phyloP scores from a whole-genome alignment of 2,329 filamentous ascomycete genomes.

The Ilyonectria robusta region DNA sequence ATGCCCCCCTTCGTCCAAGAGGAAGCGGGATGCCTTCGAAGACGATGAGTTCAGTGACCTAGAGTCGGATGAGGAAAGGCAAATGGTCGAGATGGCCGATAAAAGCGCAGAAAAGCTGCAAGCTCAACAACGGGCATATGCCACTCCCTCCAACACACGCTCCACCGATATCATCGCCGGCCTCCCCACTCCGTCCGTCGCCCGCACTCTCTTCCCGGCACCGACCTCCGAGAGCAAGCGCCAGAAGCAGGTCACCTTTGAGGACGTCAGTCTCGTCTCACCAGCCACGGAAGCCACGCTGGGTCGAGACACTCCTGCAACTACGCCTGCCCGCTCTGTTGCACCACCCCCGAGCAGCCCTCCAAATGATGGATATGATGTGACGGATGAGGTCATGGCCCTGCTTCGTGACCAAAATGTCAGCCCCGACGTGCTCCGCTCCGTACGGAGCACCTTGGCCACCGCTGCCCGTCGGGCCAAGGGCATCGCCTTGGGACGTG shows the following conservation, averaged over 20 bases:
- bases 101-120: conserved; percentile 50
- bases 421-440: conserved; percentile 52
- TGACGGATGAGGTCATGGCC: conserved; percentile 64
- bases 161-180: conserved; percentile 43
- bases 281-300: conserved; percentile 32
- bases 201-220: conserved; percentile 53
- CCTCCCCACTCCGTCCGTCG: conserved; percentile 54
- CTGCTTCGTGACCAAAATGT: conserved; percentile 63
- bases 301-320: conserved; percentile 22
- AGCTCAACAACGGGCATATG: conserved; percentile 30
- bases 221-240: conserved; percentile 48
- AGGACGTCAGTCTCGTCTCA: conserved; percentile 34
- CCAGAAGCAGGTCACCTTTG: conserved; percentile 52
- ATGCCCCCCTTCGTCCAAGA: conserved; percentile 45
- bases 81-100: conserved; percentile 55
- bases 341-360: conserved; percentile 34
- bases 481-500: conserved; percentile 75
- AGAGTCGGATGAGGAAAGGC: conserved; percentile 56
- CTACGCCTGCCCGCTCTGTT: conserved; percentile 9
- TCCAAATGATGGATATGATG: conserved; percentile 46
- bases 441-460: conserved; percentile 63
- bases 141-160: conserved; percentile 47
- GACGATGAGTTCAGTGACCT: conserved; percentile 52
- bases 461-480: conserved; percentile 70
- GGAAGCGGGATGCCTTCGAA: conserved; percentile 48